These are phyloP conservation scores for Mucor ambiguus DNA, from an alignment of 371 early-diverging fungal genomes.

Conservation along the genomic window DNA sequence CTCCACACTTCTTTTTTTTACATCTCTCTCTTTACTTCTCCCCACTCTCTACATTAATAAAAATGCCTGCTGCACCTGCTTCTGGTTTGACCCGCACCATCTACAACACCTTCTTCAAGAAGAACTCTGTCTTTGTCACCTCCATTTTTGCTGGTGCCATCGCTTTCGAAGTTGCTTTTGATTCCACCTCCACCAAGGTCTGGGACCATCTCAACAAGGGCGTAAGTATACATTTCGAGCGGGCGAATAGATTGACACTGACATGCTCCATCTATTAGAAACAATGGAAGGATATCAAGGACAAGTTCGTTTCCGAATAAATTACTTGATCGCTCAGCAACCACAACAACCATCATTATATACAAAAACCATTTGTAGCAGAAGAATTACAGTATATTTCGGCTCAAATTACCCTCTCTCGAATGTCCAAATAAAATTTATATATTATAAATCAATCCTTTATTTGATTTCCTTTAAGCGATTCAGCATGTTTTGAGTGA, in stretches of 20 bases:
- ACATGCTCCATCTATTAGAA: conserved; percentile 28
- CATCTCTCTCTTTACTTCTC: conserved; percentile 10
- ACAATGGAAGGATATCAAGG: conserved; percentile 80
- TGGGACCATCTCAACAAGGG: conserved; percentile 87
- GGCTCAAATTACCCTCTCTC: conserved; percentile 1
- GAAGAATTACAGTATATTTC: neutral
- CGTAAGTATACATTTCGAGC: conserved; percentile 55
- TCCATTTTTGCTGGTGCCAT: conserved; percentile 80
- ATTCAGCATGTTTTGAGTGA: conserved; percentile 61
- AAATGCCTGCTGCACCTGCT: conserved; percentile 47
- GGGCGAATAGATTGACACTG: neutral
- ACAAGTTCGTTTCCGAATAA: conserved; percentile 49
- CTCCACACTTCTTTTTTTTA: neutral
- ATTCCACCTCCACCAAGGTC: conserved; percentile 63
- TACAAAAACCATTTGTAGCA: conserved; percentile 1
- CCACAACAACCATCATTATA: neutral
- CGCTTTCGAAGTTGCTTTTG: conserved; percentile 79
- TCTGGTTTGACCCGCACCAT: conserved; percentile 53
- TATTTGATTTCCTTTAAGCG: conserved; percentile 20
- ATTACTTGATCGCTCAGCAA: neutral
- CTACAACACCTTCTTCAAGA: conserved; percentile 72
- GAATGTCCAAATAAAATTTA: conserved; percentile 1
- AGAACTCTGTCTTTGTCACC: conserved; percentile 74
- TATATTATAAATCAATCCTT: neutral
- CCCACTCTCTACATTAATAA: conserved; percentile 19